Base-by-base conservation (phyloP, 2,329 filamentous ascomycete genomes). In the Exophiala mesophila region DNA sequence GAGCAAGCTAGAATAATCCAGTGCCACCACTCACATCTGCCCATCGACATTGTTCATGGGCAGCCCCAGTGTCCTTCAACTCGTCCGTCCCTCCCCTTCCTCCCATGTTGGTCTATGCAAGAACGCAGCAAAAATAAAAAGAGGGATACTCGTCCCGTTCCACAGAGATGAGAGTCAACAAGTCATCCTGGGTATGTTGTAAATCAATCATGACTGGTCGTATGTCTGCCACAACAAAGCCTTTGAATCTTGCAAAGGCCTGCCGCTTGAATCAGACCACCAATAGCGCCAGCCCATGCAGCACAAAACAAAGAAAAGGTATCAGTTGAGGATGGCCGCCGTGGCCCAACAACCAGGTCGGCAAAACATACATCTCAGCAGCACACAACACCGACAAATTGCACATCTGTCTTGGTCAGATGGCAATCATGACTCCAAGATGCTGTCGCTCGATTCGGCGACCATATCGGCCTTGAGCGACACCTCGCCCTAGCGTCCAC, bases 171-270 rank as follows among this genome's bases (percentile, higher is more conserved):
- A 6, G 23, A 26, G 23, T 26, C 23, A 6, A 26, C 23, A 12
- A 33, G 37, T 41, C 41, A 38, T 36, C 30, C 33, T 26, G 47
- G 45, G 39, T 50, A 50, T 50, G 43, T 30, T 48, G 48, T 36
- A 47, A 36, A 30, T 33, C 33, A 44, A 45, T 51, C 48, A 48
- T 51, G 30, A 45, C 37, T 24, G 34, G 44, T 45, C 45, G 35
- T 51, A 19, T 17, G 12, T 19, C 20, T 10, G 12, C 15, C 10
- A 9, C 32, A 34, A 34, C 32, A 34, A 34, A 18, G 20, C 20
- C 23, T 6, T 12, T 6, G 7, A 7, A 26, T 26, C 12, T 26
- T 26, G 23, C 12, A 12, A 6, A 12, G 23, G 23, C 12, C 12
- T n/a, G n/a, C n/a, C n/a, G n/a, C n/a, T 26, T 26, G 7, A 26